Percentiles rank a stretch among this genome's conserved stretches.
Conservation (phyloP, 352 stramenopile genomes). For the Phytophthora hybrid region DNA sequence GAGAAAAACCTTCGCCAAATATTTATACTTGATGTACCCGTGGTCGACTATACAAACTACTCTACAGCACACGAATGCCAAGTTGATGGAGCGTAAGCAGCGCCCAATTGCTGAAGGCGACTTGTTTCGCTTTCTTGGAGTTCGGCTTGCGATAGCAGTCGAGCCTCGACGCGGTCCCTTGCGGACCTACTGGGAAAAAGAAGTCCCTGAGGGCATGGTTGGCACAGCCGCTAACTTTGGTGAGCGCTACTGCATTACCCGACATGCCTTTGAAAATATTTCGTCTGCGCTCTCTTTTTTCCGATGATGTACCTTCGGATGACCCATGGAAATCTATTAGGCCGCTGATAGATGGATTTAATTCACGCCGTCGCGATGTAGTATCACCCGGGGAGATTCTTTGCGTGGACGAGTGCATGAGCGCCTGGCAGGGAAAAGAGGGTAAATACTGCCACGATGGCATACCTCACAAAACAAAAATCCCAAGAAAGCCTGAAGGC, state of each 20-base stretch:
- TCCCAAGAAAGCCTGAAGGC: conserved; percentile 7
- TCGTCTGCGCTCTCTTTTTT: not conserved
- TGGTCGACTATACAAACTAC: conserved; percentile 5
- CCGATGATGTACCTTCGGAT: conserved; percentile 1
- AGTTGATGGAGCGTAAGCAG: not conserved
- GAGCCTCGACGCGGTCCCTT: conserved; percentile 4
- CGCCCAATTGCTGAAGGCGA: conserved; percentile 7
- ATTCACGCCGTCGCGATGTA: not conserved
- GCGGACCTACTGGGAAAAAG: not conserved
- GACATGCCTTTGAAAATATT: conserved; percentile 11
- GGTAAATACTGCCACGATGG: conserved; percentile 10
- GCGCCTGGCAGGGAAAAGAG: conserved; percentile 7
- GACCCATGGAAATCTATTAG: conserved; percentile 10
- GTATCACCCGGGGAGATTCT: conserved; percentile 11
- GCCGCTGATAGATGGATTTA: conserved; percentile 3
- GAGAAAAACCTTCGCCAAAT: conserved; percentile 2
- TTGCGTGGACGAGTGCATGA: conserved; percentile 17
- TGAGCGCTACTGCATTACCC: conserved; percentile 7
- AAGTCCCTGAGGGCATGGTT: conserved; percentile 1
- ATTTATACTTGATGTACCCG: conserved; percentile 10
- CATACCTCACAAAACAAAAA: conserved; percentile 17
- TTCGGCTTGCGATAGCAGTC: conserved; percentile 1
- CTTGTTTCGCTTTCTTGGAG: conserved; percentile 9
- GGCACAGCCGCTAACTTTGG: conserved; percentile 1
- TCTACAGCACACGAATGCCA: conserved; percentile 3